Base-by-base conservation (phyloP, 164 flowering plant species). In the Tinospora cordifolia region DNA sequence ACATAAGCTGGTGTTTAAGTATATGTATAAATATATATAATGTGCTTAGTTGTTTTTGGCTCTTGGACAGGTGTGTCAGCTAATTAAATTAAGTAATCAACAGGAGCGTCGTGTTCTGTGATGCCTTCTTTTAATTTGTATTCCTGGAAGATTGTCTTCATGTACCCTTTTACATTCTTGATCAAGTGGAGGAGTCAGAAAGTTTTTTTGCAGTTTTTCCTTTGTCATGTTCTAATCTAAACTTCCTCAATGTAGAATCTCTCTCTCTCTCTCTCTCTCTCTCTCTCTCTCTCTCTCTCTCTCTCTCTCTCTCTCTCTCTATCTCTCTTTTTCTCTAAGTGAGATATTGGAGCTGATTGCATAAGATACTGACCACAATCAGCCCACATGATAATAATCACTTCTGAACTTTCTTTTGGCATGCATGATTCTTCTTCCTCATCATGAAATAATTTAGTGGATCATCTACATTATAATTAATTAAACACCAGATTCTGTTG, bases 41-140 rank as follows among this genome's bases (percentile, higher is more conserved):
- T 25, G 26, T 63, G 47, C 63, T 63, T 63, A 30, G 68, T 44
- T 65, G 58, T 62, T 6, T 15, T 25, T 10, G 71, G 30, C 25
- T 47, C 46, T 68, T 66, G 25, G 54, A 65, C 71, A 68, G 62
- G 62, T 46, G 34, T 40, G 4, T 12, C 47, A 1, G 36, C 59
- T 38, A 25, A 14, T 36, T 68, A 34, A 59, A 21, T 40, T 25
- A 40, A 30, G 13, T 14, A 54, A n/a, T n/a, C 14, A 22, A 36
- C 7, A 30, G 2, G 36, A 3, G 14, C 12, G 22, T 72, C 58
- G 41, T 54, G 24, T 25, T 71, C 27, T 71, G 22, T 51, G 17
- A 36, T 67, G 62, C 47, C 60, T 8, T 54, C 24, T 54, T 51
- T 51, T 51, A 15, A 4, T 47, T 47, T 14, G n/a, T 19, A 47